Conservation (phyloP, 1,139 yeast genomes). For the Debaryomyces sp. region DNA sequence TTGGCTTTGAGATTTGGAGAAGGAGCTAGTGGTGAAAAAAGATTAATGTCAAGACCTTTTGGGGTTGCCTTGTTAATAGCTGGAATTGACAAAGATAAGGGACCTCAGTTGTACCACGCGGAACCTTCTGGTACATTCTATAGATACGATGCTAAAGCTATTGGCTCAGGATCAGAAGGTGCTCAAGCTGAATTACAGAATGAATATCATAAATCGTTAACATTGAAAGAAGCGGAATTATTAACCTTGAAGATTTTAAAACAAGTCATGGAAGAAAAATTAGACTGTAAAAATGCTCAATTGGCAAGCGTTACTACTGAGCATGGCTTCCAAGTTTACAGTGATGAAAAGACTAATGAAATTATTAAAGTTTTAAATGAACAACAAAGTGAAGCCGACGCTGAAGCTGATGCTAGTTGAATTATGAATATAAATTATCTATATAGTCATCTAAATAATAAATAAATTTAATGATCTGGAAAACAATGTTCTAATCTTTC, state of each 20-base stretch:
- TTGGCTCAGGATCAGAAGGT: constrained; percentile 98
- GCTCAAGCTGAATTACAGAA: constrained; percentile 98
- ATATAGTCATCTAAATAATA: constrained; percentile 6
- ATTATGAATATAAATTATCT: constrained; percentile 7
- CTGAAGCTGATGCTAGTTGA: constrained; percentile 14
- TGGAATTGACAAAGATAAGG: constrained; percentile 88
- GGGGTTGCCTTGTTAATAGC: constrained; percentile 98
- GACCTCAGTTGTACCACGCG: constrained; percentile 97
- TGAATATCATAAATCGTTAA: constrained; percentile 92
- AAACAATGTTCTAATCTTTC: constrained; percentile 52
- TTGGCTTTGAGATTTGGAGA: constrained; percentile 97
- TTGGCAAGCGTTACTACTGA: constrained; percentile 89
- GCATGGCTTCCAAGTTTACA: constrained; percentile 84
- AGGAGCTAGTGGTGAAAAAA: constrained; percentile 96
- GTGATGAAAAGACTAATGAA: constrained; percentile 80
- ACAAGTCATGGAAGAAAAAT: constrained; percentile 99
- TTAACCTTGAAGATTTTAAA: constrained; percentile 86
- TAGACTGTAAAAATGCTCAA: constrained; percentile 95
- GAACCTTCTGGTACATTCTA: constrained; percentile 99
- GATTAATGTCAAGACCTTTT: constrained; percentile 97
- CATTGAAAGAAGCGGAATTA: constrained; percentile 92
- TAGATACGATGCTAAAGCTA: constrained; percentile 97
- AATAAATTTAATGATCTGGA: constrained; percentile 26
- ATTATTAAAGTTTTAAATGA: constrained; percentile 78
- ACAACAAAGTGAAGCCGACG: constrained; percentile 50